A percentile compares a stretch with the other conserved stretches of the same genome.
Evolutionary conservation across 805 yeast genomes (phyloP).

Genomic region (Schwanniomyces pseudopolymorphus): DNA sequence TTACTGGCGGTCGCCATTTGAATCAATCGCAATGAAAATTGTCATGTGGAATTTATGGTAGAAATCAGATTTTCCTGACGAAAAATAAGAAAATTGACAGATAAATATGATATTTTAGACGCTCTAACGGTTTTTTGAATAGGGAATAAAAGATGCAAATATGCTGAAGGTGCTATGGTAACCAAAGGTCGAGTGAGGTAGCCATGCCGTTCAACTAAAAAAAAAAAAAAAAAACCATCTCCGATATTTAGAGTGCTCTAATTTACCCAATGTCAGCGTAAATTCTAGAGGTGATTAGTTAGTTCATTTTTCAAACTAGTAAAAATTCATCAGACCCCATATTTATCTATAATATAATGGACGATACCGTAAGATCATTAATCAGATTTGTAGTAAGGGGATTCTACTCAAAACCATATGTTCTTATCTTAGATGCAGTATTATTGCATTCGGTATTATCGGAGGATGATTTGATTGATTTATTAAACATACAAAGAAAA

Average conservation of each 20-base stretch:
- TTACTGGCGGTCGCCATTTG: no score
- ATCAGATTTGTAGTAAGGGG: slow-evolving; percentile 81
- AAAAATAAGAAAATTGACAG: not conserved
- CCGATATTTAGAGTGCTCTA: not conserved
- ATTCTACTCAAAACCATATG: slow-evolving; percentile 81
- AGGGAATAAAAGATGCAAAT: no score
- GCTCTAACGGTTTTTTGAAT: not conserved
- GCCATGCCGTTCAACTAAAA: no score
- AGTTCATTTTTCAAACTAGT: not conserved
- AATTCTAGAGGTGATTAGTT: not conserved
- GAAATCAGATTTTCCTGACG: not conserved
- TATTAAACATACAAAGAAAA: slow-evolving; percentile 81
- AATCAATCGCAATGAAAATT: no score
- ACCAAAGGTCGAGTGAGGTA: not conserved
- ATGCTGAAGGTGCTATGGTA: not conserved
- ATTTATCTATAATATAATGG: slow-evolving; percentile 22
- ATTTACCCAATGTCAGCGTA: not conserved
- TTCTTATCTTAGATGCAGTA: slow-evolving; percentile 83
- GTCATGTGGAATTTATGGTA: no score
- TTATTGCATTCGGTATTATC: slow-evolving; percentile 84
- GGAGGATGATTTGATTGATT: slow-evolving; percentile 84
- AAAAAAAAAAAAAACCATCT: not conserved
- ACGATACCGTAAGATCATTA: slow-evolving; percentile 49
- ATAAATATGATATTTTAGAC: not conserved
- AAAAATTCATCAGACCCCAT: not conserved